Evolutionary conservation across 1,284 basidiomycete species (phyloP).

Genomic region (Trichosporon sp.): DNA sequence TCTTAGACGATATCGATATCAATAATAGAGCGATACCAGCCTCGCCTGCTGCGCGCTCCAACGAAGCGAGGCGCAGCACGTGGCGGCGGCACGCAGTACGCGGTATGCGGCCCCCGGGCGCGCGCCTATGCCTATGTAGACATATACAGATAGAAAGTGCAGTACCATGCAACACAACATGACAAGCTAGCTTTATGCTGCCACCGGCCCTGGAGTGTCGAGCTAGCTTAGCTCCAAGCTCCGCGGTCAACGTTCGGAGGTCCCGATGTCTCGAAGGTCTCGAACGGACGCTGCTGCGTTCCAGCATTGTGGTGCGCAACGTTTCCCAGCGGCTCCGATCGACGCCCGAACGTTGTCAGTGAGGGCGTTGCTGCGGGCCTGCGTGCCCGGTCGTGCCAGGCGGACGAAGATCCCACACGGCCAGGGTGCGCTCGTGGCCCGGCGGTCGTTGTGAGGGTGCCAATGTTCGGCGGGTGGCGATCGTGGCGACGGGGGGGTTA

Average conservation of each 20-base stretch:
- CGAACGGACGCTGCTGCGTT: no score
- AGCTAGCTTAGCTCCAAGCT: not conserved
- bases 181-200: not conserved
- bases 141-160: not conserved
- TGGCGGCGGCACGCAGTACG: not conserved
- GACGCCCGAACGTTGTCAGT: no score
- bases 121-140: not conserved
- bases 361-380: no score
- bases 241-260: not conserved
- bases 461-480: not conserved
- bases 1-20: not conserved
- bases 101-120: no score
- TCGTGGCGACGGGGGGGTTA: not conserved
- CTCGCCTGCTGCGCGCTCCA: not conserved
- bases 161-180: not conserved
- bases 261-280: no score
- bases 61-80: not conserved
- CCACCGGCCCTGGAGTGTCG: no score
- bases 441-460: not conserved
- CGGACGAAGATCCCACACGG: no score
- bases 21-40: not conserved
- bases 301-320: no score
- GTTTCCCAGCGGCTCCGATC: no score
- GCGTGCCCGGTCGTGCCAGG: no score
- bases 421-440: no score